Percentiles rank a stretch among this genome's conserved stretches.
Evolutionary conservation across 306 rosid genomes (phyloP).

Genomic region (Prinsepia uniflora): DNA sequence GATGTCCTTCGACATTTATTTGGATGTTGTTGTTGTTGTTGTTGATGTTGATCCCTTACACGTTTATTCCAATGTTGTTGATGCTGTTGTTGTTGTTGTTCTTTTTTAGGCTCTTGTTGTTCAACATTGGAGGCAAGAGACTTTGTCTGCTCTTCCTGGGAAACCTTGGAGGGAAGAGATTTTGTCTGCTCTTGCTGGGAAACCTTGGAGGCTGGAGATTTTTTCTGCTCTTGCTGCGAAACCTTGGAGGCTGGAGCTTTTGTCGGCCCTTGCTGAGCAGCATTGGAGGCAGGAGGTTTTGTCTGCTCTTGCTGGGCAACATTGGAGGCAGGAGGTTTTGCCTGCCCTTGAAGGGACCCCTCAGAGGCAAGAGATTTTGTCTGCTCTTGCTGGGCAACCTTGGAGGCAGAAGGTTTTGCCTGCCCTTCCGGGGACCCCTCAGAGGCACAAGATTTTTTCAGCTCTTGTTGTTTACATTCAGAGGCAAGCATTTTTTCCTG

Average conservation of each 20-base stretch:
- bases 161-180: neutral
- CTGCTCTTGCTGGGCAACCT: neutral
- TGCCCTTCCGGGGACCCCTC: neutral
- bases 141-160: too few species aligned
- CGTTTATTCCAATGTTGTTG: constrained; percentile 5
- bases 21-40: constrained; percentile 4
- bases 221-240: neutral
- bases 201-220: neutral
- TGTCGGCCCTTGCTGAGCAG: neutral
- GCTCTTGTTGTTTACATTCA: neutral
- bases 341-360: neutral
- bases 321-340: neutral
- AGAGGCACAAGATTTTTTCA: neutral
- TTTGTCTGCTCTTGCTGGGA: neutral
- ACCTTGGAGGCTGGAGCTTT: neutral
- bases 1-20: constrained; percentile 3
- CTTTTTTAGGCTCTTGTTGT: neutral
- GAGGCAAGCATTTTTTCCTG: neutral
- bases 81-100: neutral
- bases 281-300: neutral
- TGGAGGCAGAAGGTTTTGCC: neutral
- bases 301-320: neutral
- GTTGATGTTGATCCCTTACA: neutral
- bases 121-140: neutral
- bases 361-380: neutral